phyloP scores from a whole-genome alignment of 176 grass and related monocot genomes.

The Avena atlantica region DNA sequence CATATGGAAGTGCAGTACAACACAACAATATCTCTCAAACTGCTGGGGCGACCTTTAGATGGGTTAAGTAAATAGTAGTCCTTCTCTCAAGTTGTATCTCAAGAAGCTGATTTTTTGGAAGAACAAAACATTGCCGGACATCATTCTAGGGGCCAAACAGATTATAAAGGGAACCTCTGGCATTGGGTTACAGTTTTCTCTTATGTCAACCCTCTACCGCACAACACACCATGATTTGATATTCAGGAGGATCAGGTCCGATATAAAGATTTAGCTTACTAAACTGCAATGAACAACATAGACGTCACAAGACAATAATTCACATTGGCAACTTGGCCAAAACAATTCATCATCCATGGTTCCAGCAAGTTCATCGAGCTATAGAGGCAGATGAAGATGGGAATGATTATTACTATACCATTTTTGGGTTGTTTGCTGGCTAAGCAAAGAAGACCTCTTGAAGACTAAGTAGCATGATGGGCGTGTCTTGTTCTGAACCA shows the following conservation, averaged over 20 bases:
- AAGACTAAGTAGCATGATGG: too few species aligned
- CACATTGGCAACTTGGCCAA: neutral
- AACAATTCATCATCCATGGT: constrained; percentile 9
- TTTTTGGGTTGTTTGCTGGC: neutral
- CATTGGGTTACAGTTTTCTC: constrained; percentile 17
- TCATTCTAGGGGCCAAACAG: constrained; percentile 33
- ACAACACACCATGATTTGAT: constrained; percentile 13
- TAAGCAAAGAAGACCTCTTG: too few species aligned
- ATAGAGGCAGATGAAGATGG: constrained; percentile 4
- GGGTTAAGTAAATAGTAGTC: neutral
- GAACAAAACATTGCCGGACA: constrained; percentile 42
- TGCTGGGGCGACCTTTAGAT: neutral
- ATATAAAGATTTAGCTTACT: neutral
- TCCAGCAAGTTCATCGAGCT: constrained; percentile 25
- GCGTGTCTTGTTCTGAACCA: too few species aligned
- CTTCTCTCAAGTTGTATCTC: constrained; percentile 19
- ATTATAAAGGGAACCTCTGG: constrained; percentile 25
- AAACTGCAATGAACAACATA: neutral
- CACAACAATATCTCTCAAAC: neutral
- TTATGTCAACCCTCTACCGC: constrained; percentile 36
- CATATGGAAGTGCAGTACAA: neutral
- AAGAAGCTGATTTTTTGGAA: constrained; percentile 26
- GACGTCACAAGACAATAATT: constrained; percentile 21
- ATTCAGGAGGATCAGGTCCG: constrained; percentile 17
- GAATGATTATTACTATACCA: too few species aligned